Evolutionary conservation across 768 basidiomycete species (phyloP).

Genomic region (Daedaleopsis nitida): DNA sequence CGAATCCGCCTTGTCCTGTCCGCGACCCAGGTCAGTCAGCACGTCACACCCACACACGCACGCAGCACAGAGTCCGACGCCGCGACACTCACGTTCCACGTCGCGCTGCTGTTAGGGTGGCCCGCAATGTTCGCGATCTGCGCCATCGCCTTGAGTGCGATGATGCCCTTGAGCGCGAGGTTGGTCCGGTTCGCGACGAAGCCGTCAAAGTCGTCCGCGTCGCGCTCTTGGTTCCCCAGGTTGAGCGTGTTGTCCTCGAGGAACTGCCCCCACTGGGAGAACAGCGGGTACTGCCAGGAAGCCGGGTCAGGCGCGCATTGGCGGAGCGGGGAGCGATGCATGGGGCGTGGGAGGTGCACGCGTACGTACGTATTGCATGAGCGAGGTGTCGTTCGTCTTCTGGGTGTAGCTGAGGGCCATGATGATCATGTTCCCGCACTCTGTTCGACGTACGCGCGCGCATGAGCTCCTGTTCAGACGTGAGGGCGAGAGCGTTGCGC

Average conservation of each 20-base stretch:
- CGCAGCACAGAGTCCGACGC: no score
- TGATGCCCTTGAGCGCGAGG: not conserved
- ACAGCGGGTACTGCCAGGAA: no score
- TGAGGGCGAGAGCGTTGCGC: no score
- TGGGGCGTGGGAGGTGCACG: no score
- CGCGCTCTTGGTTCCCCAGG: not conserved
- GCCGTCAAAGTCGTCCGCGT: not conserved
- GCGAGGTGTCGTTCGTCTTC: slow-evolving; percentile 51
- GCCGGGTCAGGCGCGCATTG: no score
- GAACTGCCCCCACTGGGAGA: not conserved
- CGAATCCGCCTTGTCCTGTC: not conserved
- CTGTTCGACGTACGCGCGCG: no score
- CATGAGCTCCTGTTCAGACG: no score
- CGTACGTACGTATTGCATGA: slow-evolving; percentile 43
- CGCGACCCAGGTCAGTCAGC: not conserved
- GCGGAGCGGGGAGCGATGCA: no score
- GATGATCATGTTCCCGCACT: slow-evolving; percentile 66
- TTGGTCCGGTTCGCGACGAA: not conserved
- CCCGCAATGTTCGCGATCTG: slow-evolving; percentile 26
- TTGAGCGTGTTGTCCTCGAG: not conserved
- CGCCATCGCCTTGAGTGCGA: not conserved
- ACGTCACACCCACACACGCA: no score
- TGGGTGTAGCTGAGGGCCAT: slow-evolving; percentile 67
- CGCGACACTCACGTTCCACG: slow-evolving; percentile 31
- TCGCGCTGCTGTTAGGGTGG: slow-evolving; percentile 24